These are phyloP conservation scores for Zymoseptoria pseudotritici DNA, from an alignment of 2,329 filamentous ascomycete genomes.

Conservation along the genomic window DNA sequence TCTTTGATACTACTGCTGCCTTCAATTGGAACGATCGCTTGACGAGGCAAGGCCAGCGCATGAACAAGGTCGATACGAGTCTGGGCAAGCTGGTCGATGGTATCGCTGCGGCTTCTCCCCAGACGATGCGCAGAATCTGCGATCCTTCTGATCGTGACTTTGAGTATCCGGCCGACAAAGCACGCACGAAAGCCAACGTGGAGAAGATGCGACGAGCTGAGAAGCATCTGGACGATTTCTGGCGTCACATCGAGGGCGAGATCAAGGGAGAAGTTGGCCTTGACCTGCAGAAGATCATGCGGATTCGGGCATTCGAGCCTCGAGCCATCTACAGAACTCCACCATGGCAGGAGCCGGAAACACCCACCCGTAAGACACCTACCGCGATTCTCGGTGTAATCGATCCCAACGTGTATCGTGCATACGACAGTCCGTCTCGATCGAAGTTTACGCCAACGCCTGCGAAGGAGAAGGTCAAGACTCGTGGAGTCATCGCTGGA, in stretches of 20 bases:
- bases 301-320: conserved; percentile 18
- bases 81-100: not conserved
- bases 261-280: conserved; percentile 9
- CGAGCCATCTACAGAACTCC: conserved; percentile 43
- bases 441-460: conserved; percentile 7
- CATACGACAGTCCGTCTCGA: conserved; percentile 2
- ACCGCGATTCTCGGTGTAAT: conserved; percentile 7
- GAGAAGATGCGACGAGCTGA: conserved; percentile 43
- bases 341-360: conserved; percentile 32
- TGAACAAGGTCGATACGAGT: not conserved
- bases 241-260: conserved; percentile 25
- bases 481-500: conserved; percentile 13
- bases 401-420: conserved; percentile 10
- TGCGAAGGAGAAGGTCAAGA: conserved; percentile 20
- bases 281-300: conserved; percentile 23
- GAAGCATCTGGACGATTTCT: conserved; percentile 42
- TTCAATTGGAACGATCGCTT: not conserved
- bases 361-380: not conserved
- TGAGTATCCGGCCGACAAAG: conserved; percentile 43
- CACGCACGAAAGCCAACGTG: conserved; percentile 39
- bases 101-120: not conserved
- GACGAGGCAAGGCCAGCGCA: too few relatives aligned
- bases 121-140: too few relatives aligned
- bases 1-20: conserved; percentile 1
- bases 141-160: conserved; percentile 31